A percentile compares a stretch with the other conserved stretches of the same genome.
Conservation (phyloP, 768 basidiomycete genomes). For the Pisolithus orientalis region DNA sequence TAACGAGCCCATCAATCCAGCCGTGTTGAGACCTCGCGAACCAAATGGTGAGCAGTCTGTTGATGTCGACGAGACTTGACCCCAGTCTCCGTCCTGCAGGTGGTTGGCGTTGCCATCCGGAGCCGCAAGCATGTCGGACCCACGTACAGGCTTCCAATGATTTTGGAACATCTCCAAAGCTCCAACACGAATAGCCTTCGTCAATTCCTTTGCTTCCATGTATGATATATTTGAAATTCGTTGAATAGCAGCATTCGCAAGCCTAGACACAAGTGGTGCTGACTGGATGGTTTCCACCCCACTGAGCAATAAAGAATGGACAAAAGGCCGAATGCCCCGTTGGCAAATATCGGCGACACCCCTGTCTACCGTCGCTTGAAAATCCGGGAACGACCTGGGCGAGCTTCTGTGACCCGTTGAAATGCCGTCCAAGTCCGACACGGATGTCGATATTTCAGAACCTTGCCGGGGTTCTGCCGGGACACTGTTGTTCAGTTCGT, state of each 20-base stretch:
- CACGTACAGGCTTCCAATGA: conserved; percentile 10
- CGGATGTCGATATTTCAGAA: neutral
- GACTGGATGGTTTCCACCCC: conserved; percentile 3
- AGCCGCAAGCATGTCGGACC: neutral
- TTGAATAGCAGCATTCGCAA: conserved; percentile 1
- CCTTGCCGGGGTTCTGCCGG: neutral
- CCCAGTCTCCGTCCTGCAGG: conserved; percentile 13
- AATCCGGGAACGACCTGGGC: conserved; percentile 3
- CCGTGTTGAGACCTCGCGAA: conserved; percentile 21
- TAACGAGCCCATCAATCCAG: conserved; percentile 28
- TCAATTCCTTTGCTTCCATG: conserved; percentile 1
- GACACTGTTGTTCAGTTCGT: neutral
- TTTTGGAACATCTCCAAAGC: conserved; percentile 6
- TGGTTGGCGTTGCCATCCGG: neutral
- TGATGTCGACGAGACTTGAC: neutral
- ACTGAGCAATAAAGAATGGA: conserved; percentile 1
- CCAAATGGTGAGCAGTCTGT: conserved; percentile 4
- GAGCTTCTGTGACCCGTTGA: conserved; percentile 1
- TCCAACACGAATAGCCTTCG: conserved; percentile 2
- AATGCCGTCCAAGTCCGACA: conserved; percentile 9
- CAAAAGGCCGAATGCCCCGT: neutral
- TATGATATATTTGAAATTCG: neutral
- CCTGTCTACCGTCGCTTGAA: conserved; percentile 6
- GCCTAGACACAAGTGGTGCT: neutral
- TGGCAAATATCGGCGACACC: neutral